Evolutionary conservation across 352 stramenopile species (phyloP).

Genomic region (Pythium aristosporum): DNA sequence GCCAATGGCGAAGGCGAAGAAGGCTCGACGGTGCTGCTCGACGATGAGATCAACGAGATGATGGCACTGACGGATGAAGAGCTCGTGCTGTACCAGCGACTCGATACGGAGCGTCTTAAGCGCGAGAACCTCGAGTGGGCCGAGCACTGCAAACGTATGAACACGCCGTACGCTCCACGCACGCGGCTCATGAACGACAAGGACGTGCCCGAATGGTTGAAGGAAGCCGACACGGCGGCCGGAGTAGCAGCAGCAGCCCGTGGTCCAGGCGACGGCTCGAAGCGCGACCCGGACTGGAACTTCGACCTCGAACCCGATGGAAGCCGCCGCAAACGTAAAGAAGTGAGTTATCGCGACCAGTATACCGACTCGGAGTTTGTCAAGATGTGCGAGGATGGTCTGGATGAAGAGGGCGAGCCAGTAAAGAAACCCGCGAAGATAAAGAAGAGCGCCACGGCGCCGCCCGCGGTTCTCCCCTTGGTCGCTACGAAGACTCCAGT

Average conservation of each 20-base stretch:
- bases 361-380: conserved; percentile 87
- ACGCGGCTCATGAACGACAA: conserved; percentile 71
- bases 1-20: conserved; percentile 60
- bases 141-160: conserved; percentile 65
- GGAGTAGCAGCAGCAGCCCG: background rate
- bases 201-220: conserved; percentile 73
- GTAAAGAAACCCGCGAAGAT: conserved; percentile 30
- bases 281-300: conserved; percentile 61
- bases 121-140: conserved; percentile 67
- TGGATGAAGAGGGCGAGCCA: conserved; percentile 42
- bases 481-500: conserved; percentile 16
- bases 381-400: conserved; percentile 85
- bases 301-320: conserved; percentile 53
- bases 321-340: conserved; percentile 71
- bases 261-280: conserved; percentile 9
- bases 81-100: conserved; percentile 68
- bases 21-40: conserved; percentile 57
- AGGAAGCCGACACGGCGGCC: conserved; percentile 50
- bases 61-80: conserved; percentile 89
- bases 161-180: conserved; percentile 39
- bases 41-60: conserved; percentile 90
- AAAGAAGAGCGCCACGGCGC: conserved; percentile 18
- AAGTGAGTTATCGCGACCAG: conserved; percentile 85
- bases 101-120: conserved; percentile 63
- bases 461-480: background rate